Conservation (phyloP, 768 basidiomycete species). For the Hirschioporus abietinus region DNA sequence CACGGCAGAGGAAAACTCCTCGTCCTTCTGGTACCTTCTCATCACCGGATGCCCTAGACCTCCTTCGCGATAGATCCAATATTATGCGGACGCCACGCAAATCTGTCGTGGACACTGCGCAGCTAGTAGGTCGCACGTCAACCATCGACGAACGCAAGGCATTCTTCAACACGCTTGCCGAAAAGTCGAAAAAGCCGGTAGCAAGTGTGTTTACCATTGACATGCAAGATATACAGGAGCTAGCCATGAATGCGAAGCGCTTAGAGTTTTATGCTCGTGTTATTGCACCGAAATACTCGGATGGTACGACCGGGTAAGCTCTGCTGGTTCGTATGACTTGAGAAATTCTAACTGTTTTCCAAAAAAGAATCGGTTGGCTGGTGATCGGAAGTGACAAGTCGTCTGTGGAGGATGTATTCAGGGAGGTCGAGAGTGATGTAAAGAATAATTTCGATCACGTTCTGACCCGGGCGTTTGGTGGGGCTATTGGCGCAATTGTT, state of each 20-base stretch:
- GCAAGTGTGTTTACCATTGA: slow-evolving; percentile 3
- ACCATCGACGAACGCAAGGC: neutral
- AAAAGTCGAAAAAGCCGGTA: slow-evolving; percentile 2
- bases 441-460: neutral
- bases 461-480: neutral
- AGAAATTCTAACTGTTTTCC: neutral
- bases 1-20: neutral
- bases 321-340: too few species aligned
- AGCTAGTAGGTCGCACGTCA: neutral
- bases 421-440: slow-evolving; percentile 3
- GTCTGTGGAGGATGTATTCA: neutral
- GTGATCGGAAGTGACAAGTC: neutral
- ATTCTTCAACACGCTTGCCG: neutral
- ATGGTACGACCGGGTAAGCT: neutral
- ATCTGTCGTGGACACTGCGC: neutral
- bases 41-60: neutral
- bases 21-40: neutral
- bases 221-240: neutral
- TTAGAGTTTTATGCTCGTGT: slow-evolving; percentile 2
- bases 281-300: neutral
- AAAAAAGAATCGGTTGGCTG: neutral
- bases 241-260: neutral
- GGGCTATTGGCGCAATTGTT: neutral
- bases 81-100: neutral
- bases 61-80: neutral